phyloP scores from a whole-genome alignment of 768 basidiomycete species.

The Mycena alexandri region DNA sequence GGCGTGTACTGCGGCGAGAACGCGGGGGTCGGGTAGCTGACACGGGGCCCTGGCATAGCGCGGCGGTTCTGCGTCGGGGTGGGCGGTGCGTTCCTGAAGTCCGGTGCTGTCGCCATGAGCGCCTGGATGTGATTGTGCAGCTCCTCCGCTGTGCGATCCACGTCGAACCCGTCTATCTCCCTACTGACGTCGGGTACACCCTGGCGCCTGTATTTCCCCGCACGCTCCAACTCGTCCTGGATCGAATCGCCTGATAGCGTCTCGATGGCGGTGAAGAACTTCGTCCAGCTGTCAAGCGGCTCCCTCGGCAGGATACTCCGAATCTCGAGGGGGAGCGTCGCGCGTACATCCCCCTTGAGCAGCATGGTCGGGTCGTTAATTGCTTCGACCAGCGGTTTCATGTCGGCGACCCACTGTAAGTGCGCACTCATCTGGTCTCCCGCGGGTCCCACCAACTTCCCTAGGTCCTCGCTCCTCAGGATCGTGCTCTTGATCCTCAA shows the following conservation, averaged over 20 bases:
- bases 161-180: constrained; percentile 2
- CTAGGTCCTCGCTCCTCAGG: constrained; percentile 6
- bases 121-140: not conserved
- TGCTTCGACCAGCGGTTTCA: not conserved
- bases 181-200: not conserved
- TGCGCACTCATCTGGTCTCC: constrained; percentile 12
- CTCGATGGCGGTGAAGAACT: constrained; percentile 16
- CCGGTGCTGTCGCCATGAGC: not conserved
- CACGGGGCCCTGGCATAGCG: not conserved
- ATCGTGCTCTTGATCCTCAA: constrained; percentile 6
- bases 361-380: constrained; percentile 13
- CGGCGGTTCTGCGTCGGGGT: not conserved
- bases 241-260: not conserved
- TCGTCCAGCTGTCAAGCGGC: not conserved
- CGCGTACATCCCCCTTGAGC: constrained; percentile 1
- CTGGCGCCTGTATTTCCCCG: not conserved
- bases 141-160: not conserved
- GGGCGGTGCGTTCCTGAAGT: not conserved
- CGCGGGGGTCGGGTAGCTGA: not conserved
- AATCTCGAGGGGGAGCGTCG: constrained; percentile 2
- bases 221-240: constrained; percentile 9
- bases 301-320: not conserved
- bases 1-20: no score
- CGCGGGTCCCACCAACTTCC: constrained; percentile 8
- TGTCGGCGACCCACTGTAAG: constrained; percentile 2